phyloP scores from a whole-genome alignment of 257 asterid genomes.

The Rauvolfia tetraphylla region DNA sequence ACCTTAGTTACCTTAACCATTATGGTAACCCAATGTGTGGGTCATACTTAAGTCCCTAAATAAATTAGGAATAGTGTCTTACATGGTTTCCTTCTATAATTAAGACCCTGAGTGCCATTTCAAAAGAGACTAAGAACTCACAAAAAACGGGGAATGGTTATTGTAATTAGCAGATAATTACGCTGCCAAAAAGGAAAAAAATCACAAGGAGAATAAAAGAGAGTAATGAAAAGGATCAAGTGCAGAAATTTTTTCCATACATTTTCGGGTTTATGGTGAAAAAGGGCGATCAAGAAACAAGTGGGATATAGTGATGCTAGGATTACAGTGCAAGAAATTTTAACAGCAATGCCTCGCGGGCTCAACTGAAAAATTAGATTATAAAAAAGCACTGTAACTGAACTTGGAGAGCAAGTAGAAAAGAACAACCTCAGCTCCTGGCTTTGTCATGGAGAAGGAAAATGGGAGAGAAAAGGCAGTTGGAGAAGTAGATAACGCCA shows the following conservation, averaged over 20 bases:
- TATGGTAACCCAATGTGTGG: too few relatives aligned
- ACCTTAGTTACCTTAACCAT: too few relatives aligned
- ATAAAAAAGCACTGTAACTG: background rate
- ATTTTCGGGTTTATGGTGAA: background rate
- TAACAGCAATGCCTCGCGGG: background rate
- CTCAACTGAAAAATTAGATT: background rate
- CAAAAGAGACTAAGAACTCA: slow-evolving; percentile 3
- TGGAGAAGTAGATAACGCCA: slow-evolving; percentile 47
- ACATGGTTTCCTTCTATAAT: slow-evolving; percentile 24
- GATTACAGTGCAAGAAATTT: background rate
- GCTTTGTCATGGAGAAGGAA: slow-evolving; percentile 22
- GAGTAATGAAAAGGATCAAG: too few relatives aligned
- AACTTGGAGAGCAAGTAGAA: background rate
- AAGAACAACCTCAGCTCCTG: slow-evolving; percentile 15
- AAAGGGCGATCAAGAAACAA: background rate
- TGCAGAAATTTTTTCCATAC: background rate
- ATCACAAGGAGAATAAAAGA: background rate
- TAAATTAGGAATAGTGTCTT: too few relatives aligned
- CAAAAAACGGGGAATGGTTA: too few relatives aligned
- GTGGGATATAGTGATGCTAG: background rate
- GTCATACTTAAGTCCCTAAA: too few relatives aligned
- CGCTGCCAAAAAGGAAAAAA: too few relatives aligned
- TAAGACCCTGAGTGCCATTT: slow-evolving; percentile 33
- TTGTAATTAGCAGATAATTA: background rate
- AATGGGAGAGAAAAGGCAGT: slow-evolving; percentile 29